Evolutionary conservation across 768 basidiomycete species (phyloP).

Genomic region (Termitomyces sp.): DNA sequence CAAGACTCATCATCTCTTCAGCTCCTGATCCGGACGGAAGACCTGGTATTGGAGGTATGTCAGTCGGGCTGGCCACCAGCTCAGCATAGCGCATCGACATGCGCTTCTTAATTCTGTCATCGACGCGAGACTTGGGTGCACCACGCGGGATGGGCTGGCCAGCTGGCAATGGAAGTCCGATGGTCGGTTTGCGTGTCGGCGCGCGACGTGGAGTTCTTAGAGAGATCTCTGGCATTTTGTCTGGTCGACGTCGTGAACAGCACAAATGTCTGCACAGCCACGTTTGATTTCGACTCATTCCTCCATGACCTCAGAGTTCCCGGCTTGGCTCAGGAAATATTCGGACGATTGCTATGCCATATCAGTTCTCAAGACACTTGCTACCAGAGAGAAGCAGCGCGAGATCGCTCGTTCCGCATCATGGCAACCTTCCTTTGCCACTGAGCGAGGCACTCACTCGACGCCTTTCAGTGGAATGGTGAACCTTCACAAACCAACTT

Average conservation of each 20-base stretch:
- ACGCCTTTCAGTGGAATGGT: background rate
- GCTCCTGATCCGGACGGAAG: constrained; percentile 41
- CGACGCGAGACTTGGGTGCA: constrained; percentile 49
- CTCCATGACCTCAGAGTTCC: background rate
- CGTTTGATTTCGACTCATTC: background rate
- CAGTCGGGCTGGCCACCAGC: constrained; percentile 62
- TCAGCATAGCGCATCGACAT: constrained; percentile 94
- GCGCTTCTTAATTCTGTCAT: constrained; percentile 95
- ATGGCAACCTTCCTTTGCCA: background rate
- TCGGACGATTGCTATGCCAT: constrained; percentile 2
- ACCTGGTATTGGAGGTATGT: constrained; percentile 55
- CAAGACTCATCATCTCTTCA: constrained; percentile 17
- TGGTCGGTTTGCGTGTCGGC: constrained; percentile 15
- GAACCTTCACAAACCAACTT: background rate
- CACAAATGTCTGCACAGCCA: constrained; percentile 3
- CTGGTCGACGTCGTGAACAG: background rate
- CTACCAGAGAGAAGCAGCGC: constrained; percentile 11
- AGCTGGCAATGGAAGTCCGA: constrained; percentile 10
- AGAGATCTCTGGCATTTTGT: constrained; percentile 16
- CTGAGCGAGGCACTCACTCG: background rate
- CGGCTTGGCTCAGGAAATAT: constrained; percentile 12
- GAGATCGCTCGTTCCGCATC: constrained; percentile 5
- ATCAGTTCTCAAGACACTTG: constrained; percentile 6
- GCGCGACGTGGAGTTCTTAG: constrained; percentile 19
- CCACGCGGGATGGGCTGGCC: constrained; percentile 29